phyloP scores from a whole-genome alignment of 805 yeast species.

The Pichia sporocuriosa region DNA sequence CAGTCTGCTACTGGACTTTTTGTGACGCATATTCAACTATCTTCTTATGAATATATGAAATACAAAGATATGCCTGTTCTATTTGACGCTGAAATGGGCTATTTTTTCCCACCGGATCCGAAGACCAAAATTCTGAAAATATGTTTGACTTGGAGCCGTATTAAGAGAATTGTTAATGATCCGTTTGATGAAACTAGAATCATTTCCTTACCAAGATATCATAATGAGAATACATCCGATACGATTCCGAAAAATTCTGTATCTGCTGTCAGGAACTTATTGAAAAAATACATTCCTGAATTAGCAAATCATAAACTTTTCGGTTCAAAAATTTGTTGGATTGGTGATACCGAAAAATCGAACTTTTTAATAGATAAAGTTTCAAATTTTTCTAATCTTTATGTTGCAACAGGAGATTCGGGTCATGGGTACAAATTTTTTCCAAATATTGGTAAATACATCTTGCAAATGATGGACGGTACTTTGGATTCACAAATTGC shows the following conservation, averaged over 20 bases:
- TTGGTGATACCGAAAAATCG: slow-evolving; percentile 33
- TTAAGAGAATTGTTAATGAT: slow-evolving; percentile 16
- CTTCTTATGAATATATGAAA: slow-evolving; percentile 29
- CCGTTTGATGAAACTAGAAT: slow-evolving; percentile 12
- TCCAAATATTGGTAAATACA: slow-evolving; percentile 40
- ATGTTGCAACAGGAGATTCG: slow-evolving; percentile 39
- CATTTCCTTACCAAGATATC: slow-evolving; percentile 33
- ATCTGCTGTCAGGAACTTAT: slow-evolving; percentile 21
- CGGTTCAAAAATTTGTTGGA: slow-evolving; percentile 31
- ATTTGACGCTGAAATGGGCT: slow-evolving; percentile 38
- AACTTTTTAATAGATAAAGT: slow-evolving; percentile 35
- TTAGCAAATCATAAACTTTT: slow-evolving; percentile 27
- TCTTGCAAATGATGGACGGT: slow-evolving; percentile 26
- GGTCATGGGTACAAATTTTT: slow-evolving; percentile 41
- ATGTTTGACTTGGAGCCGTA: slow-evolving; percentile 32
- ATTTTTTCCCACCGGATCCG: slow-evolving; percentile 43
- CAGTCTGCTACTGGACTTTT: slow-evolving; percentile 34
- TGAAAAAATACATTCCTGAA: slow-evolving; percentile 32
- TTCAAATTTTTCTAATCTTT: slow-evolving; percentile 28
- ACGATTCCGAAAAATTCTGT: slow-evolving; percentile 32
- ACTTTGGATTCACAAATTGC: slow-evolving; percentile 19
- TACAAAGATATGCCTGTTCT: slow-evolving; percentile 36
- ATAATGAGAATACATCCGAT: slow-evolving; percentile 26
- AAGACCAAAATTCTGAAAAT: slow-evolving; percentile 32
- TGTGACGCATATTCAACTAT: slow-evolving; percentile 33